Base-by-base conservation (phyloP, 2,329 filamentous ascomycete genomes). In the Aspergillus oerlinghausenensis region DNA sequence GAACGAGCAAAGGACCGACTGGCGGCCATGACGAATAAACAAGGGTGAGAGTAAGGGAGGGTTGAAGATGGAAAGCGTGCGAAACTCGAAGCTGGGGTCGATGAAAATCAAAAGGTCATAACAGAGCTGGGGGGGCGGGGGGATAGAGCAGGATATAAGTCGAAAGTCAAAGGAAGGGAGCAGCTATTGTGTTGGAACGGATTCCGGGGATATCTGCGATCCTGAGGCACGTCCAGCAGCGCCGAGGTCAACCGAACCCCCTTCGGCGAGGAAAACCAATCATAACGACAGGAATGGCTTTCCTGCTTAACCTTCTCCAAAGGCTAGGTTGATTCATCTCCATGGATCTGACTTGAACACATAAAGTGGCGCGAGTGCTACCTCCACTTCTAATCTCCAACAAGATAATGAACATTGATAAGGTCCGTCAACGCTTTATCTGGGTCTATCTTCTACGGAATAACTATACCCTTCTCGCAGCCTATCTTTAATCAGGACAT, bases 1-100 rank as follows among this genome's bases (percentile, higher is more conserved):
- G 71, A 70, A 52, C 68, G 66, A 58, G 67, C 61, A 59, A 74
- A 56, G 49, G 71, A 73, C 64, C 70, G 72, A 62, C 70, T 65
- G 64, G 72, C 70, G 63, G 72, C 71, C 72, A 75, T 75, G 50
- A 52, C 71, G 63, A 52, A 57, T 38, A 47, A 19, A 8, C 23
- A 45, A 38, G 43, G 28, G 40, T 35, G 42, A 43, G 23, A 35
- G 50, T 43, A 40, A 10, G 40, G 19, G 40, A 45, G 19, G 10
- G 28, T 26, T 6, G 26, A 23, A 40, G 10, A 54, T 50, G 28
- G 48, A 51, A 52, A 35, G 35, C n/a, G 29, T 29, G 17, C 19
- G 26, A 54, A 26, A 52, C 35, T 45, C 38, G 21, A 50, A 49
- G 25, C 38, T 49, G 43, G 25, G 3, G 50, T n/a, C 21, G 32